Percentiles rank a stretch among this genome's conserved stretches.
Evolutionary conservation across 2,329 filamentous ascomycete genomes (phyloP).

Genomic region (Diatrype stigma): DNA sequence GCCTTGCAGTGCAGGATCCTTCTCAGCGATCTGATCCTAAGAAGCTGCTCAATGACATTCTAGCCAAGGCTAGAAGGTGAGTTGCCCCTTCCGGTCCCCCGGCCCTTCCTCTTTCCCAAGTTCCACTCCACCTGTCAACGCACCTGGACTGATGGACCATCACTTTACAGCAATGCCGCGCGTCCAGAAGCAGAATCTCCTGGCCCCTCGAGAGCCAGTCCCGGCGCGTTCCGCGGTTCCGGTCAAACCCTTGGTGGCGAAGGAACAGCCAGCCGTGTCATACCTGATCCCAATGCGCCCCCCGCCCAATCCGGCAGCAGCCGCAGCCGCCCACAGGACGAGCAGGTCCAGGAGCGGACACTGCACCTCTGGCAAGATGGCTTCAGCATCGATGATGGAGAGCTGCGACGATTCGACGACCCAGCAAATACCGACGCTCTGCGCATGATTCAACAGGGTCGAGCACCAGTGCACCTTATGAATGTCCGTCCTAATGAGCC

Average conservation of each 20-base stretch:
- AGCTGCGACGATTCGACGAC: conserved; percentile 74
- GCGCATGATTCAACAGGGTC: conserved; percentile 70
- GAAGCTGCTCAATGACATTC: conserved; percentile 58
- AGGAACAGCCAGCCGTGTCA: conserved; percentile 62
- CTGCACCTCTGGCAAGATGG: conserved; percentile 81
- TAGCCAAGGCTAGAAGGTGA: conserved; percentile 61
- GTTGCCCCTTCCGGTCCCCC: conserved; percentile 14
- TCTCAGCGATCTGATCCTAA: conserved; percentile 43
- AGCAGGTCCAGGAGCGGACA: conserved; percentile 58
- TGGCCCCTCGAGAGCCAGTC: conserved; percentile 42
- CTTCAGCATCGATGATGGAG: conserved; percentile 80
- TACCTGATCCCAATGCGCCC: conserved; percentile 56
- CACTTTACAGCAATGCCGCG: conserved; percentile 50
- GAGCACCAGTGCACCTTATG: conserved; percentile 73
- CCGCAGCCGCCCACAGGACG: conserved; percentile 29
- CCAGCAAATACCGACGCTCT: conserved; percentile 68
- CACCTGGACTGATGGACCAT: conserved; percentile 1
- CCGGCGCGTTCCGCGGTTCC: conserved; percentile 60
- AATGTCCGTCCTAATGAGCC: conserved; percentile 71
- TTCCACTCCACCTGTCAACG: conserved; percentile 7
- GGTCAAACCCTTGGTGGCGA: conserved; percentile 78
- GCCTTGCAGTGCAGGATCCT: conserved; percentile 63
- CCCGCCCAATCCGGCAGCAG: conserved; percentile 19
- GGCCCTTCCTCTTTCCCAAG: neutral
- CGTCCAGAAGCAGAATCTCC: conserved; percentile 48